These are phyloP conservation scores for Clausena lansium DNA, from an alignment of 345 rosid genomes.

Conservation along the genomic window DNA sequence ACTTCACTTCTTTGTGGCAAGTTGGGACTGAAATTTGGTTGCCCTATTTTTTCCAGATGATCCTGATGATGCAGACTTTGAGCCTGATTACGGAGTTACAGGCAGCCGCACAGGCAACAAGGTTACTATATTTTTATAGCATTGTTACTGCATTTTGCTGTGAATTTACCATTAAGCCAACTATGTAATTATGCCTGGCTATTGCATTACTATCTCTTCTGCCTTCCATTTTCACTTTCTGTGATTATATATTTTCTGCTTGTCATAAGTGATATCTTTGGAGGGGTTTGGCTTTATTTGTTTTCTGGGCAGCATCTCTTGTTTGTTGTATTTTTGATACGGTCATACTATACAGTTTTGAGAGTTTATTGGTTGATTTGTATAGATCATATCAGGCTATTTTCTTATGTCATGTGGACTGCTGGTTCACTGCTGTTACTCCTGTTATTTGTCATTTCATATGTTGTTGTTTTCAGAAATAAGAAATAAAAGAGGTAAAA, in stretches of 20 bases:
- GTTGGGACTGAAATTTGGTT: slow-evolving; percentile 18
- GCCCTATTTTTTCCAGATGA: slow-evolving; percentile 71
- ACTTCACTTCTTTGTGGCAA: slow-evolving; percentile 2
- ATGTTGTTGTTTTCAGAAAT: not conserved
- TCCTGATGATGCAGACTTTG: slow-evolving; percentile 97
- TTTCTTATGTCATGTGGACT: not conserved
- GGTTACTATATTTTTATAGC: slow-evolving; percentile 40
- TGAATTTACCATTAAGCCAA: not conserved
- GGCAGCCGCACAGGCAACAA: slow-evolving; percentile 43
- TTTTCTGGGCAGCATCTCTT: not conserved
- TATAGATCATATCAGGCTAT: not conserved
- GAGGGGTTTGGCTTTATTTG: not conserved
- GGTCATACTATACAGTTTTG: not conserved
- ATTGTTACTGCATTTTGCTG: not conserved
- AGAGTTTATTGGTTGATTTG: not conserved
- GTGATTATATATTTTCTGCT: not conserved
- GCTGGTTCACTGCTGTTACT: not conserved
- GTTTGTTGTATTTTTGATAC: not conserved
- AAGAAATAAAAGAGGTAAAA: not conserved
- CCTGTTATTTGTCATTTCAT: not conserved
- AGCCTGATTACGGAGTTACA: slow-evolving; percentile 61
- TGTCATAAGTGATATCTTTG: not conserved
- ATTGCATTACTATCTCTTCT: not conserved
- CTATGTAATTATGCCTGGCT: not conserved
- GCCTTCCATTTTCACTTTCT: not conserved